These are phyloP conservation scores for Chalaropsis ovoidea DNA, from an alignment of 2,329 filamentous ascomycete species.

Conservation along the genomic window DNA sequence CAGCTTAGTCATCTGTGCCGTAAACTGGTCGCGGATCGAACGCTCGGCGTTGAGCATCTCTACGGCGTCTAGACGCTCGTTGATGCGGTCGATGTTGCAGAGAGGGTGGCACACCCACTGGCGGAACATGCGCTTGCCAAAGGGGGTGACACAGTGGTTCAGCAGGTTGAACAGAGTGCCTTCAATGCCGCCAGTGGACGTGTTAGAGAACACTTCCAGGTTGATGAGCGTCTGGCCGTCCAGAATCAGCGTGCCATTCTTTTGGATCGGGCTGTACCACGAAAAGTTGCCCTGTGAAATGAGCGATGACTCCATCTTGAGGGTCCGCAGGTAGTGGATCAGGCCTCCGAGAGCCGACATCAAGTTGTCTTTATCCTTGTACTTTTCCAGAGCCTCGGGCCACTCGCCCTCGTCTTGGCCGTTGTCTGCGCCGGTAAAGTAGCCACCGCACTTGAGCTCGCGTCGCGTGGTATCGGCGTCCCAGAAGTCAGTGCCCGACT, in stretches of 20 bases:
- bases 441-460: constrained; percentile 68
- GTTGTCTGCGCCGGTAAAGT: constrained; percentile 55
- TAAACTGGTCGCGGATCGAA: constrained; percentile 74
- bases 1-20: constrained; percentile 77
- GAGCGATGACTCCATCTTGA: constrained; percentile 82
- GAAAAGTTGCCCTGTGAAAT: constrained; percentile 85
- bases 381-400: constrained; percentile 64
- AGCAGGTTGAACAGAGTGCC: constrained; percentile 85
- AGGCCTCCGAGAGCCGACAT: constrained; percentile 90
- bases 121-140: constrained; percentile 89
- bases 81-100: constrained; percentile 76
- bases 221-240: constrained; percentile 97
- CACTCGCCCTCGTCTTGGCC: constrained; percentile 49
- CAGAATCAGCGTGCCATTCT: constrained; percentile 81
- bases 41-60: constrained; percentile 81
- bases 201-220: constrained; percentile 93
- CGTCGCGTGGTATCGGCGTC: constrained; percentile 69
- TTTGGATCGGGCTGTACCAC: constrained; percentile 81
- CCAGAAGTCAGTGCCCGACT: constrained; percentile 83
- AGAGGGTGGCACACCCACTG: constrained; percentile 97
- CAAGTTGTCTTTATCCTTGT: constrained; percentile 64
- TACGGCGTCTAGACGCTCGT: constrained; percentile 86
- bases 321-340: constrained; percentile 69
- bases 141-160: constrained; percentile 90
- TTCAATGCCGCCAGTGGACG: constrained; percentile 70